Conservation (phyloP, 306 rosid species). For the Clitoria ternatea region DNA sequence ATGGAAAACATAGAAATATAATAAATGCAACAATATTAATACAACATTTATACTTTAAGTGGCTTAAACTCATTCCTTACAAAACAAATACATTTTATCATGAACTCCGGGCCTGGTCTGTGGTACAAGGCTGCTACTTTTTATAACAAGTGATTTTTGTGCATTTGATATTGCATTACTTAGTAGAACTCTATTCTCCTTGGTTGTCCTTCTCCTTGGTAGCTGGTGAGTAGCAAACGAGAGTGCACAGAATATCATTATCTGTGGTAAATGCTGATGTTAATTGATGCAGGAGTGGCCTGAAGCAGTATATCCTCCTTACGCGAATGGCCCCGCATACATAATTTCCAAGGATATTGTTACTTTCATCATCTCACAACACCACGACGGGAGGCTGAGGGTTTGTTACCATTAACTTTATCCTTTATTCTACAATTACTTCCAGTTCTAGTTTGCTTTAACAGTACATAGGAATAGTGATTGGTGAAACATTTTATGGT, state of each 20-base stretch:
- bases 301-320: slow-evolving; percentile 87
- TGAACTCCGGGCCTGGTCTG: background rate
- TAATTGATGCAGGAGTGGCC: slow-evolving; percentile 86
- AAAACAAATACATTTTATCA: no score
- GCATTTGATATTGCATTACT: background rate
- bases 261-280: background rate
- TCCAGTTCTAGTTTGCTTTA: background rate
- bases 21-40: no score
- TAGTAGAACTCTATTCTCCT: background rate
- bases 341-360: slow-evolving; percentile 79
- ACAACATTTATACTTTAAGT: no score
- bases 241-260: background rate
- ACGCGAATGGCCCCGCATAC: slow-evolving; percentile 95
- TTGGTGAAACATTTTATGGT: slow-evolving; percentile 21
- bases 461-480: background rate
- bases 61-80: no score
- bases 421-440: background rate
- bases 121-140: background rate
- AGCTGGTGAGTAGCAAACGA: background rate
- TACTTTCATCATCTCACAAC: slow-evolving; percentile 57
- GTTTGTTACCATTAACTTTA: slow-evolving; percentile 43
- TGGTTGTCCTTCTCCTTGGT: background rate
- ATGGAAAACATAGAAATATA: no score
- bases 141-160: background rate
- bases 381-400: slow-evolving; percentile 57